These are phyloP conservation scores for Collybiopsis luxurians DNA, from an alignment of 768 basidiomycete species.

Conservation along the genomic window DNA sequence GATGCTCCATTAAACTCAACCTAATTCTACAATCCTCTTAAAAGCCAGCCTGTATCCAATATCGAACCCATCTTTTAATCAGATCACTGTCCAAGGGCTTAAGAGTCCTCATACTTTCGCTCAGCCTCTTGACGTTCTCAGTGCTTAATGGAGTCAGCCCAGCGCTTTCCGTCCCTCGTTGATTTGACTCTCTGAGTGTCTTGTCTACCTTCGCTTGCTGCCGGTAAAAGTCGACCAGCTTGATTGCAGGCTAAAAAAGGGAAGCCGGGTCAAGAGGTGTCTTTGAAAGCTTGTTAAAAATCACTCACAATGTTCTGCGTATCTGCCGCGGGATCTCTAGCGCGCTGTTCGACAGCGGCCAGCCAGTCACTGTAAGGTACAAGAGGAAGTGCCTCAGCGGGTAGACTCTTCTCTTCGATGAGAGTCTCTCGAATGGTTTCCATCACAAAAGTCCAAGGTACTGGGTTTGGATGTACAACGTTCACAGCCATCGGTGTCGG, in stretches of 20 bases:
- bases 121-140: not conserved
- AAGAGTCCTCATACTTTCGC: not conserved
- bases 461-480: slow-evolving; percentile 34
- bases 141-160: not conserved
- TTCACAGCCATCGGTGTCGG: slow-evolving; percentile 25
- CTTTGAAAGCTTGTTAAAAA: not conserved
- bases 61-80: not conserved
- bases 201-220: slow-evolving; percentile 17
- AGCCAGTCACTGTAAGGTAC: slow-evolving; percentile 29
- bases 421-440: slow-evolving; percentile 17
- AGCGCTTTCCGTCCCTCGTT: slow-evolving; percentile 2
- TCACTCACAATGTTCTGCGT: slow-evolving; percentile 28
- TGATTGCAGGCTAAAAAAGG: slow-evolving; percentile 29
- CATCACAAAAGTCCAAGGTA: slow-evolving; percentile 27
- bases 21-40: too few species aligned
- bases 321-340: slow-evolving; percentile 20
- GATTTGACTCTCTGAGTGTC: slow-evolving; percentile 4
- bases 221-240: slow-evolving; percentile 26
- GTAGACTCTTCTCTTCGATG: slow-evolving; percentile 13
- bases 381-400: slow-evolving; percentile 13
- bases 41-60: not conserved
- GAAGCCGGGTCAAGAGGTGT: not conserved
- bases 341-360: slow-evolving; percentile 19
- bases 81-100: not conserved
- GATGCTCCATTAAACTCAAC: too few species aligned